Evolutionary conservation across 2,329 filamentous ascomycete species (phyloP).

Genomic region (Thermothelomyces thermophilus): DNA sequence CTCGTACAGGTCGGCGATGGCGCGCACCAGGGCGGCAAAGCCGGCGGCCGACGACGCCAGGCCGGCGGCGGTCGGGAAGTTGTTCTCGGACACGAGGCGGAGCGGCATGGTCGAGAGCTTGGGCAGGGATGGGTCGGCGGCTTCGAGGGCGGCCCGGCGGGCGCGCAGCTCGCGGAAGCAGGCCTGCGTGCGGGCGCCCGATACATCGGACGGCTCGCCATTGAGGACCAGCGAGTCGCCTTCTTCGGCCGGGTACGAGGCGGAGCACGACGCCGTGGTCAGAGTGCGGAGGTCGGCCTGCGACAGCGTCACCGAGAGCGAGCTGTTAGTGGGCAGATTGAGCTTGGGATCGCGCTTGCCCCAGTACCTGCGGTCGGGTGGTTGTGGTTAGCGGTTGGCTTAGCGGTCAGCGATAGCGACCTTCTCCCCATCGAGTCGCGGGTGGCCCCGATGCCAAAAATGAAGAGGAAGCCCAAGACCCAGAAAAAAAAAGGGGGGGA

Average conservation of each 20-base stretch:
- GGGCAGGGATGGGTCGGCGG: slow-evolving; percentile 64
- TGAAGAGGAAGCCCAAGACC: too few relatives aligned
- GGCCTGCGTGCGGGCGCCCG: slow-evolving; percentile 83
- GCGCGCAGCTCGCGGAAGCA: slow-evolving; percentile 82
- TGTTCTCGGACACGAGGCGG: slow-evolving; percentile 90
- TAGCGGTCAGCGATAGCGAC: slow-evolving; percentile 5
- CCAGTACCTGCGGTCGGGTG: slow-evolving; percentile 66
- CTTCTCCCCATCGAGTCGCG: too few relatives aligned
- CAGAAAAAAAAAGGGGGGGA: too few relatives aligned
- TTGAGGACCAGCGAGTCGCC: slow-evolving; percentile 77
- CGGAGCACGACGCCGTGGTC: slow-evolving; percentile 88
- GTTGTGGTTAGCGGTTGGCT: slow-evolving; percentile 28
- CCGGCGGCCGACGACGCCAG: slow-evolving; percentile 67
- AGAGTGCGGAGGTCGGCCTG: slow-evolving; percentile 91
- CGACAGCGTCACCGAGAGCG: slow-evolving; percentile 91
- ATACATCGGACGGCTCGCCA: slow-evolving; percentile 72
- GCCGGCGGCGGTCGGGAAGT: slow-evolving; percentile 96
- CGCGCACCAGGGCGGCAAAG: slow-evolving; percentile 67
- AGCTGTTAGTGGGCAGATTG: slow-evolving; percentile 97
- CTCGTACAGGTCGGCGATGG: slow-evolving; percentile 86
- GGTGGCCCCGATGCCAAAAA: too few relatives aligned
- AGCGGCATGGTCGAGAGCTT: slow-evolving; percentile 72
- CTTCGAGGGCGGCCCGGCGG: slow-evolving; percentile 70
- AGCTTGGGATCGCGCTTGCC: slow-evolving; percentile 90
- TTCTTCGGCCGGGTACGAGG: slow-evolving; percentile 51